Base-by-base conservation (phyloP, 2,329 filamentous ascomycete genomes). In the Penicillium sp. region DNA sequence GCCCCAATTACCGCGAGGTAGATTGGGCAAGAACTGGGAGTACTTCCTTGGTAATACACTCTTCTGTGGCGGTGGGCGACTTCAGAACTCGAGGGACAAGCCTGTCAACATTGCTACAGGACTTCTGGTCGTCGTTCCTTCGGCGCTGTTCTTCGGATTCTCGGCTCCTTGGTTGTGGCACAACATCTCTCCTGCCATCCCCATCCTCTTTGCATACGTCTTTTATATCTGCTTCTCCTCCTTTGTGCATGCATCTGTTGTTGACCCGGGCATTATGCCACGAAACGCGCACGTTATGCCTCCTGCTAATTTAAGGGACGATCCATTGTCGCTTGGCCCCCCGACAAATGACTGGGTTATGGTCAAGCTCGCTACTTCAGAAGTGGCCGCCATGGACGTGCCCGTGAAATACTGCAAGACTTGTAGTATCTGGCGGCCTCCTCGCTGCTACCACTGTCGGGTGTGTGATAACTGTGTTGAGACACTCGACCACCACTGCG, bases 391-490 rank as follows among this genome's bases (percentile, higher is more conserved):
- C 5, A 96, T 98, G 89, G 93, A 98, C 68, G 91, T 98, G 1
- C 93, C 93, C 0, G 91, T 92, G 53, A 97, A 98, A 73, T 96
- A 95, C 73, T 98, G 93, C 80, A 92, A 91, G 67, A 95, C 91
- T 15, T 98, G 93, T 77, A 90, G 90, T 64, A 91, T 98, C 59
- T 98, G 93, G 93, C 87, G 93, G 2, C 93, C 93, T 31, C 91
- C 92, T 25, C 88, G 93, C 50, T 90, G 89, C 50, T 95, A 98
- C 66, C 93, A 98, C 73, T 98, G 93, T 72, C 88, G 93, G 49
- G 81, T 95, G 25, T 98, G 93, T 73, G 92, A 98, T 72, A 96
- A 95, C 69, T 98, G 93, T 68, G 82, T 98, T 52, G 93, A 98
- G 71, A 95, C 90, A 0, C 89, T 96, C 59, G 93, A 98, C 65